Evolutionary conservation across 768 basidiomycete genomes (phyloP), one percentile per base, ranked within the genome.

Genomic region (Suillus hirtellus): DNA sequence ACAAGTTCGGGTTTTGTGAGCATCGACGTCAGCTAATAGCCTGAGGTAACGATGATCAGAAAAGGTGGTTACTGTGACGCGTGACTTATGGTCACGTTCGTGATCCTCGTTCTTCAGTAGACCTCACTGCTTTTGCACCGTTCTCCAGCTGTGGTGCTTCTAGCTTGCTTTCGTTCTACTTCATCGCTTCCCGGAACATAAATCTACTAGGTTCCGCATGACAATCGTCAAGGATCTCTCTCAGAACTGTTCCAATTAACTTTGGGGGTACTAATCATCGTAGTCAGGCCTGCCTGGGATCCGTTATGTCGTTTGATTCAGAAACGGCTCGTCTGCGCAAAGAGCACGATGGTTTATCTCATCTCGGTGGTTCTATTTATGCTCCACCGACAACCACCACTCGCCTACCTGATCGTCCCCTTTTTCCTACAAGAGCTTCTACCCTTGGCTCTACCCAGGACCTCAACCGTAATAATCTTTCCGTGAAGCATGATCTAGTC

Each of bases 381-480:
- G 73, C 78, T 10, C 76, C 79, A 34, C 73, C 80, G 19, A 58
- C 72, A 9, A 76, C 68, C 62, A 63, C 80, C 58, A 60, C 78
- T 58, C 78, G 80, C 38, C 68, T 79, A 21, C 75, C 81, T 64
- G 86, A 86, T 68, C 85, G 87, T 49, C 79, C 85, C 37, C 69
- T 79, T 69, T 70, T 83, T 52, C 88, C 88, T 59, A 84, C 81
- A 44, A 84, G 89, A 78, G 84, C 89, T 6, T 87, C 89, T 61
- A 91, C 89, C 14, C 71, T 86, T 62, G 80, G 82, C 64, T 77
- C 82, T 42, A 70, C 86, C 60, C 73, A 78, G 67, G 85, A 88
- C 75, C 79, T 82, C 60, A 80, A 84, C 76, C 81, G 82, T 69
- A 80, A 78, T 70, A 78, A 60, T 66, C 78, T 81, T 71, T 64